Evolutionary conservation across 495 filamentous ascomycete genomes (phyloP).

Genomic region (Daldinia vernicosa): DNA sequence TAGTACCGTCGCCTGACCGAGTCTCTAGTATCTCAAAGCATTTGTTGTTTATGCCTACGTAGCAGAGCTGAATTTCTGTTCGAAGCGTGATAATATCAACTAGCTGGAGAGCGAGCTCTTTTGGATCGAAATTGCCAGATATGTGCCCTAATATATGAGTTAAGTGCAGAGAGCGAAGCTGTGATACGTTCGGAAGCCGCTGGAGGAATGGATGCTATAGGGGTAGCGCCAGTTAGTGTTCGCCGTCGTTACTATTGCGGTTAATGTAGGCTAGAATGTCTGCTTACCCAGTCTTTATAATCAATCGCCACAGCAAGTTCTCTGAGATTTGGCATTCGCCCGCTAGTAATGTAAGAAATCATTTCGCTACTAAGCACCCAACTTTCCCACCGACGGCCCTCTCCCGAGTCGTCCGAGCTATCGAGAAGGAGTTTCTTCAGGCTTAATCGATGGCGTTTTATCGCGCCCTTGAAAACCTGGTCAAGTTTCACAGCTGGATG

Average conservation of each 20-base stretch:
- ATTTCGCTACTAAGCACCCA: constrained; percentile 84
- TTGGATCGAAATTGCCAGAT: constrained; percentile 64
- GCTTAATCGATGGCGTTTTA: constrained; percentile 77
- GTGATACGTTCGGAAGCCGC: constrained; percentile 76
- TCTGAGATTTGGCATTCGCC: constrained; percentile 77
- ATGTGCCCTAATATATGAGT: constrained; percentile 73
- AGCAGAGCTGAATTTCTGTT: constrained; percentile 85
- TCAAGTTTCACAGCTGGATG: constrained; percentile 71
- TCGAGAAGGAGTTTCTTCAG: constrained; percentile 83
- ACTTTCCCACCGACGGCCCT: constrained; percentile 65
- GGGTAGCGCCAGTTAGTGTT: constrained; percentile 39
- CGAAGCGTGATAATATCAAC: constrained; percentile 85
- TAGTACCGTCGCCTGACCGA: constrained; percentile 58
- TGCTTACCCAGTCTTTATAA: constrained; percentile 85
- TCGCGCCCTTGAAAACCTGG: constrained; percentile 75
- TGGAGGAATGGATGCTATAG: constrained; percentile 87
- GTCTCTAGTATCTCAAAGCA: constrained; percentile 90
- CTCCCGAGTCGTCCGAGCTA: constrained; percentile 65
- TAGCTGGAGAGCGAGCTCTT: constrained; percentile 84
- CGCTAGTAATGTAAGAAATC: constrained; percentile 80
- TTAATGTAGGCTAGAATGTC: background rate
- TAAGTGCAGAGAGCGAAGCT: constrained; percentile 82
- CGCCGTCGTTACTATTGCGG: background rate
- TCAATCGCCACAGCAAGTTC: constrained; percentile 82
- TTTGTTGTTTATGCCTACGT: constrained; percentile 80